Conservation (phyloP, 805 yeast genomes). For the Zygosaccharomyces bailii region DNA sequence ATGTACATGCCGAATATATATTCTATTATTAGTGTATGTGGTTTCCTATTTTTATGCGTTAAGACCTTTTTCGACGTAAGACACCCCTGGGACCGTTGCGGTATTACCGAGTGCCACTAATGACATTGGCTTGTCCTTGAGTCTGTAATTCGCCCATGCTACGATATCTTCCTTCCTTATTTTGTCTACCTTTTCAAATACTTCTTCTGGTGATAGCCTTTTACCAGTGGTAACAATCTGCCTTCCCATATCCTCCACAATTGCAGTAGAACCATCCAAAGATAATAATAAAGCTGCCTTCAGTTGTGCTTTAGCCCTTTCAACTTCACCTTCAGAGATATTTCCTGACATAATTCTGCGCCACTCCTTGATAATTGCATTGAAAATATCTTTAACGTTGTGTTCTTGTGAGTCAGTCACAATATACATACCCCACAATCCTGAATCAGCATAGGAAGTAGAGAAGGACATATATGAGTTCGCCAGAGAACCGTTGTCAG, state of each 20-base stretch:
- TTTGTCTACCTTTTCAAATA: slow-evolving; percentile 61
- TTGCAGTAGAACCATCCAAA: slow-evolving; percentile 90
- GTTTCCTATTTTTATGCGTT: slow-evolving; percentile 10
- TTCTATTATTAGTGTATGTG: neutral
- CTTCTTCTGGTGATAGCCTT: slow-evolving; percentile 46
- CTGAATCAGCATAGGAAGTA: slow-evolving; percentile 95
- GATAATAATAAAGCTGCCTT: slow-evolving; percentile 88
- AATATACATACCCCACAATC: slow-evolving; percentile 94
- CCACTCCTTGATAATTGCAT: slow-evolving; percentile 85
- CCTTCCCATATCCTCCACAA: slow-evolving; percentile 97
- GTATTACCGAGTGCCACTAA: slow-evolving; percentile 90
- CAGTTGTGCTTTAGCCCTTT: slow-evolving; percentile 89
- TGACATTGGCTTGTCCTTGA: slow-evolving; percentile 76
- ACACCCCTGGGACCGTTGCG: slow-evolving; percentile 62
- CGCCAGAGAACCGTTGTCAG: slow-evolving; percentile 61
- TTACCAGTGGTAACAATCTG: slow-evolving; percentile 92
- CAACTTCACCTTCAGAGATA: slow-evolving; percentile 79
- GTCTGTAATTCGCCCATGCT: slow-evolving; percentile 81
- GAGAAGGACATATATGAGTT: slow-evolving; percentile 96
- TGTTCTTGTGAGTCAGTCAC: slow-evolving; percentile 71
- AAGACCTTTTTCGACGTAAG: slow-evolving; percentile 47
- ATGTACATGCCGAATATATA: slow-evolving; percentile 9
- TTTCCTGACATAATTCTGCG: slow-evolving; percentile 74
- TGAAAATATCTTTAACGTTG: slow-evolving; percentile 62
- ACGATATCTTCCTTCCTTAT: slow-evolving; percentile 78